A percentile compares a stretch with the other conserved stretches of the same genome.
Evolutionary conservation across 139 green algal genomes (phyloP).

Genomic region (Spirogloea muscicola): DNA sequence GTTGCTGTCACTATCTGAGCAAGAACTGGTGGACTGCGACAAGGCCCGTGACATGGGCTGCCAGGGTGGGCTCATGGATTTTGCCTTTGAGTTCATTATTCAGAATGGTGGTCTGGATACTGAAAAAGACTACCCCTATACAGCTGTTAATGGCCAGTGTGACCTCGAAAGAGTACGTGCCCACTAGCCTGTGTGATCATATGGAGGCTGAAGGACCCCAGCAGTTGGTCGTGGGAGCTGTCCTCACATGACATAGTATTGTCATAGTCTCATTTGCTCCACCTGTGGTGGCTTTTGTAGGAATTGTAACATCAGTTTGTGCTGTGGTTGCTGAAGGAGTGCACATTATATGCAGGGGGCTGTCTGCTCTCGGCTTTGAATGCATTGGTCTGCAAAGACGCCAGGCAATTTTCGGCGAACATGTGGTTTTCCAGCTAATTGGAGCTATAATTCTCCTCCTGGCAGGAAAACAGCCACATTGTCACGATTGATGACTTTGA

Average conservation of each 20-base stretch:
- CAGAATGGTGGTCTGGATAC: constrained; percentile 89
- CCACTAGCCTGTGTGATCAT: too few species aligned
- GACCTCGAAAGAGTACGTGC: constrained; percentile 52
- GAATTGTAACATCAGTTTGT: too few species aligned
- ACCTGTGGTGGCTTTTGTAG: too few species aligned
- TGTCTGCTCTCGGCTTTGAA: too few species aligned
- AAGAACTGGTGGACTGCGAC: constrained; percentile 89
- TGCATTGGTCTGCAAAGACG: too few species aligned
- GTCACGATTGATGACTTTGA: constrained; percentile 83
- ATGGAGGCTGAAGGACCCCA: too few species aligned
- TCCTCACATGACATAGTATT: too few species aligned
- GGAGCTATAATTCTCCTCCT: not conserved
- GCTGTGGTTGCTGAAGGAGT: too few species aligned
- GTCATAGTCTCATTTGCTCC: too few species aligned
- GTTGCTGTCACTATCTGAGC: constrained; percentile 81
- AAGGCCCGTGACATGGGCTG: constrained; percentile 63
- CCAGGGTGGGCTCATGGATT: constrained; percentile 94
- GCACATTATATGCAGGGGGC: too few species aligned
- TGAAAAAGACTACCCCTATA: constrained; percentile 88
- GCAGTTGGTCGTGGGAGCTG: too few species aligned
- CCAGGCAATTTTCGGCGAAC: not conserved
- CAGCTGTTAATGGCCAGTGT: constrained; percentile 56
- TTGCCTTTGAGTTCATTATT: constrained; percentile 85
- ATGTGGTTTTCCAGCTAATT: constrained; percentile 1
- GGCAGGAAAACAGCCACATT: constrained; percentile 56